Base-by-base conservation (phyloP, 1,284 basidiomycete species). In the Ustilago cynodontis region DNA sequence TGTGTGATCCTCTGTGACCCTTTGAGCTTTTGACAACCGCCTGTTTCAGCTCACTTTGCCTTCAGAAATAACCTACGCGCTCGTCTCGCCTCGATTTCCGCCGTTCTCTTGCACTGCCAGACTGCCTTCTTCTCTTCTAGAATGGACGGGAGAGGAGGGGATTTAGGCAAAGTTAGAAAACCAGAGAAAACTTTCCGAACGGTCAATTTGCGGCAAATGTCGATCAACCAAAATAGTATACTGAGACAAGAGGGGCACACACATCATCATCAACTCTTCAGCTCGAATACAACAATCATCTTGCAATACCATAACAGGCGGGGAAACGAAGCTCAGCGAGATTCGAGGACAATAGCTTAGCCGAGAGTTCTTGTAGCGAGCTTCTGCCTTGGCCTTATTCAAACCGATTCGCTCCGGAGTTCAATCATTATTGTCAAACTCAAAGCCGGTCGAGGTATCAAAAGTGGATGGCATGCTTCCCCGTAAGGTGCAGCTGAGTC, bases 131-230 rank as follows among this genome's bases (percentile, higher is more conserved):
- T 45, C 8, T 20, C 18, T 29, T 28, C 29, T 28, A 16, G 20
- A 33, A 33, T 5, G 11, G 31, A 6, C 31, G 16, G 29, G 26
- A 37, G 35, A 37, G 20, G 16, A 59, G 24, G 11, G 35, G 20
- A 57, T 20, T 7, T 22, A 18, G 31, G 49, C 4, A 41, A 28
- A 50, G 31, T 11, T 13, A 39, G 20, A 51, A 29, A 60, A n/a
- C 20, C 9, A 51, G 37, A 22, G 28, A 57, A 64, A 70, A 64
- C 58, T 70, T 61, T 60, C 62, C 62, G 68, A 65, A 50, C 62
- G 68, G 68, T 61, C 54, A 65, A 64, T 70, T 70, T 29, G 10
- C 29, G 20, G 26, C 10, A 37, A 45, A 58, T 33, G 50, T 52
- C 59, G 41, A 35, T 45, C 43, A 22, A 45, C n/a, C 5, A 41